These are phyloP conservation scores for Graphiopsis chlorocephala DNA, from an alignment of 2,329 filamentous ascomycete species.

Conservation along the genomic window DNA sequence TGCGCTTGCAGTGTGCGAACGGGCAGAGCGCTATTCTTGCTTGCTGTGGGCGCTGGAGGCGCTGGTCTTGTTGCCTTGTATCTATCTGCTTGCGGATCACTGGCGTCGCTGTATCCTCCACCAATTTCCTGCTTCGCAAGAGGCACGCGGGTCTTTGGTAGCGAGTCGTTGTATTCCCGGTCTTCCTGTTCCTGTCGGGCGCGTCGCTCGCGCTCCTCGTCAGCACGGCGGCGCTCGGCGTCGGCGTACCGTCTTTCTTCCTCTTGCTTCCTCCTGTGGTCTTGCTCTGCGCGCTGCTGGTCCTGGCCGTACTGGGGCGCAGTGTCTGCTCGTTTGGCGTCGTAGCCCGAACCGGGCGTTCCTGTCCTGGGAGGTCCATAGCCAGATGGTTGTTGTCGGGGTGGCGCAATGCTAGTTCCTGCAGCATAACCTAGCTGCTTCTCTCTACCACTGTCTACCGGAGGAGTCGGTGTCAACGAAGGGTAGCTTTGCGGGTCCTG, in stretches of 20 bases:
- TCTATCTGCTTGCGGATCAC: slow-evolving; percentile 54
- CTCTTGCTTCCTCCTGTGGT: slow-evolving; percentile 39
- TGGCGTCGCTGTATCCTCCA: slow-evolving; percentile 53
- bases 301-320: slow-evolving; percentile 30
- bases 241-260: slow-evolving; percentile 40
- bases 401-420: slow-evolving; percentile 49
- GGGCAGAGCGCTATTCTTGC: slow-evolving; percentile 29
- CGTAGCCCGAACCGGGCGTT: slow-evolving; percentile 20
- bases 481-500: slow-evolving; percentile 69
- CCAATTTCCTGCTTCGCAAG: slow-evolving; percentile 88
- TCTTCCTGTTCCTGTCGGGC: slow-evolving; percentile 68
- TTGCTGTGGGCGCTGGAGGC: slow-evolving; percentile 47
- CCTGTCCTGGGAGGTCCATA: slow-evolving; percentile 33
- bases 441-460: slow-evolving; percentile 46
- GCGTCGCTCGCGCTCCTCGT: slow-evolving; percentile 44
- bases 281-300: slow-evolving; percentile 35
- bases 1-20: slow-evolving; percentile 63
- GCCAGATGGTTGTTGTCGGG: slow-evolving; percentile 44
- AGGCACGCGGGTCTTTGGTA: slow-evolving; percentile 77
- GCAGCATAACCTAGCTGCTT: slow-evolving; percentile 50
- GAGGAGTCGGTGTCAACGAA: slow-evolving; percentile 66
- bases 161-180: slow-evolving; percentile 76
- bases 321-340: slow-evolving; percentile 30
- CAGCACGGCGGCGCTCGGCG: slow-evolving; percentile 40
- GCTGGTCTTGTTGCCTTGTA: slow-evolving; percentile 85